Evolutionary conservation across 371 early-diverging fungal genomes (phyloP), one percentile per base, ranked within the genome.

Genomic region (Paramicrosporidium saccamoebae): DNA sequence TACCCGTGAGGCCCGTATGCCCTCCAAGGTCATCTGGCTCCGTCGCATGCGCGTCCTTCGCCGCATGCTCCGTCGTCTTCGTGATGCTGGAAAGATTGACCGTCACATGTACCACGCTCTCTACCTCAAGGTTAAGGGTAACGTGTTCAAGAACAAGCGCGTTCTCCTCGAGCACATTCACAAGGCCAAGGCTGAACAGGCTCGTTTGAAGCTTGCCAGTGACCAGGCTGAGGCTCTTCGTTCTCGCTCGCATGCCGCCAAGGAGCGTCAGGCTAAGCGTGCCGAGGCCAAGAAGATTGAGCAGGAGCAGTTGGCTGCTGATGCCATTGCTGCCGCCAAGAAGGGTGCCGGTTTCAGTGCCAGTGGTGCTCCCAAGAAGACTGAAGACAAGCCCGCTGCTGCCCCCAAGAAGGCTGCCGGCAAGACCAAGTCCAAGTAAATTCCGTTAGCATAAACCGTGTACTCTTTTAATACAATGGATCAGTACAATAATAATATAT

Each of bases 91-190:
- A 42, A 84, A 92, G 64, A 88, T 98, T 48, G 79, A 92, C 64
- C 61, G 71, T 50, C 88, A 86, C 63, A 55, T 95, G 60, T 90
- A 95, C 71, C 86, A 79, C 57, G 52, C 48, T 39, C 65, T 92
- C 26, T 94, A 95, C 69, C 50, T 82, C 44, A 92, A 95, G 65
- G 55, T 82, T 37, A 98, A 97, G 81, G 99, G 97, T 73, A 95
- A 92, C 59, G 77, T 82, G 35, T 98, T 95, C 72, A 97, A 96
- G 81, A 97, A 86, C 84, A 86, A 86, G 72, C 81, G 88, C 49
- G 86, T 86, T 42, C 53, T 98, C 37, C 84, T 86, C 74, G 98
- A 97, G 58, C 68, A 69, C 64, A 94, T 98, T 55, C 77, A 82
- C 64, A 94, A 88, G 66, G 90, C 81, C 41, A 94, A 96, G 79